Evolutionary conservation across 495 filamentous ascomycete species (phyloP).

Genomic region (Xylaria palmicola): DNA sequence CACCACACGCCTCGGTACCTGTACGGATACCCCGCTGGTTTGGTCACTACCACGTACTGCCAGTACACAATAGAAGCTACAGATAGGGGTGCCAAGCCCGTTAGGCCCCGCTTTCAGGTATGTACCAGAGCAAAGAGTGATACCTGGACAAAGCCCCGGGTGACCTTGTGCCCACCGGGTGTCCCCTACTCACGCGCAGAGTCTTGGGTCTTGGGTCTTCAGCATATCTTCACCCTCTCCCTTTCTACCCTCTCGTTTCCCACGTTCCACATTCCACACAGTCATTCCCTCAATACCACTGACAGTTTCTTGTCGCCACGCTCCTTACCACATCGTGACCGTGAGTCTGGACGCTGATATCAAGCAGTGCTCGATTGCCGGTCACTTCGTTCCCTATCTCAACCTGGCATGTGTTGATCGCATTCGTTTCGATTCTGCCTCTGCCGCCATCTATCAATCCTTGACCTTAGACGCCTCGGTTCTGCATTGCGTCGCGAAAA

Average conservation of each 20-base stretch:
- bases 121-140: neutral
- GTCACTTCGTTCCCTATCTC: constrained; percentile 21
- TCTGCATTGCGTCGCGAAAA: constrained; percentile 14
- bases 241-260: constrained; percentile 13
- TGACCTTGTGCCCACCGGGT: neutral
- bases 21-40: no score
- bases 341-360: constrained; percentile 1
- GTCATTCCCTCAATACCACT: constrained; percentile 8
- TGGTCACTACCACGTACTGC: no score
- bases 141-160: neutral
- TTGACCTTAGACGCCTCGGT: constrained; percentile 11
- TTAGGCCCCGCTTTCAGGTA: neutral
- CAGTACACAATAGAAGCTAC: no score
- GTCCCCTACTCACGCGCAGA: no score
- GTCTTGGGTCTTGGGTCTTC: neutral
- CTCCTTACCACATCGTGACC: constrained; percentile 11
- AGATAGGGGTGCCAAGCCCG: neutral
- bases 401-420: constrained; percentile 33
- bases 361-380: constrained; percentile 21
- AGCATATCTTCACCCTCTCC: constrained; percentile 3
- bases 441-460: no score
- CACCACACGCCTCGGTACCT: no score
- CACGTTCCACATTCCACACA: constrained; percentile 7
- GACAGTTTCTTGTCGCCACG: constrained; percentile 17
- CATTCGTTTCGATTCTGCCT: constrained; percentile 29